These are phyloP conservation scores for Linum lewisii DNA, from an alignment of 345 rosid species.

Conservation along the genomic window DNA sequence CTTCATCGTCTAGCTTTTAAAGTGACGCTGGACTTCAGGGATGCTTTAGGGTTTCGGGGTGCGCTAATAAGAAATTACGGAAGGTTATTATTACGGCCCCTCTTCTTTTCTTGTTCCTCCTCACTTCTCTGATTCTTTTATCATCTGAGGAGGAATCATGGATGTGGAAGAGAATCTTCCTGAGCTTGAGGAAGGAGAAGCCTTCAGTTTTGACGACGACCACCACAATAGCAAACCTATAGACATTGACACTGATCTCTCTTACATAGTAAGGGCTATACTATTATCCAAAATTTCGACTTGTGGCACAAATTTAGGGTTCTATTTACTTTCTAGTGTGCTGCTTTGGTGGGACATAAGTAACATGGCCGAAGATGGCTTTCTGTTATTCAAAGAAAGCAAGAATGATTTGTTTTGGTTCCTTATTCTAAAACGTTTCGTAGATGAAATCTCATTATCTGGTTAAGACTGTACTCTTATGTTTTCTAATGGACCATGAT, in stretches of 20 bases:
- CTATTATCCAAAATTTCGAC: background rate
- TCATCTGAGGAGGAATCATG: constrained; percentile 1
- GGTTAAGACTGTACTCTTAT: too few species aligned
- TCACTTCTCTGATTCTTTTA: too few species aligned
- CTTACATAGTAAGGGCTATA: constrained; percentile 62
- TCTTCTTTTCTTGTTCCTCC: background rate
- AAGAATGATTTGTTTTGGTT: too few species aligned
- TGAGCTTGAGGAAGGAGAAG: constrained; percentile 80
- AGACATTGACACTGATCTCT: constrained; percentile 54
- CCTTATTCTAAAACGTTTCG: too few species aligned
- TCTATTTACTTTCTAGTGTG: too few species aligned
- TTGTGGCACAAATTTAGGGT: too few species aligned
- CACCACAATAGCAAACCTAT: constrained; percentile 20
- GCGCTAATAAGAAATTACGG: background rate
- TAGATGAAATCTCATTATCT: too few species aligned
- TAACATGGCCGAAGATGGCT: too few species aligned
- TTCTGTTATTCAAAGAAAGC: too few species aligned
- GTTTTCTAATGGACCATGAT: too few species aligned
- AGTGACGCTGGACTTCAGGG: constrained; percentile 60
- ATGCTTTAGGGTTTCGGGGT: constrained; percentile 21
- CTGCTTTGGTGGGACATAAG: too few species aligned
- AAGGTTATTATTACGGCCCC: constrained; percentile 7
- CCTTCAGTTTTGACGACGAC: constrained; percentile 29
- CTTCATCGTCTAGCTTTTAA: background rate
- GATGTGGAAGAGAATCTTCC: constrained; percentile 43